Percentiles rank a stretch among this genome's conserved stretches.
phyloP scores from a whole-genome alignment of 2,329 filamentous ascomycete genomes.

The Colletotrichum sp. region DNA sequence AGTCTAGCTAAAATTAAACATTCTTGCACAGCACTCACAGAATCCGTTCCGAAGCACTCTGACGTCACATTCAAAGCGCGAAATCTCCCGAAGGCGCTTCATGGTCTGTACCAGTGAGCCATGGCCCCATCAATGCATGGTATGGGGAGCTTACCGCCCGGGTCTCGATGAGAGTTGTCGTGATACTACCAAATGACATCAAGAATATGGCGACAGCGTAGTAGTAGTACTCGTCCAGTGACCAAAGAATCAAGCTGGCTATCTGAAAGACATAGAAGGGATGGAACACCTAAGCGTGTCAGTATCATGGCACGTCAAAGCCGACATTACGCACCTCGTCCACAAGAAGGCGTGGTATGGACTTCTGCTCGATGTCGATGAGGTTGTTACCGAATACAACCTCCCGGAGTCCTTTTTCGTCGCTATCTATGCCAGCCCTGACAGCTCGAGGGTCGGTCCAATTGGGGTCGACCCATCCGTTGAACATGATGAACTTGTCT shows the following conservation, averaged over 20 bases:
- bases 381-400: slow-evolving; percentile 88
- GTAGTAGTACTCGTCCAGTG: slow-evolving; percentile 95
- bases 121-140: neutral
- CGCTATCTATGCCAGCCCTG: slow-evolving; percentile 81
- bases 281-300: slow-evolving; percentile 75
- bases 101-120: slow-evolving; percentile 67
- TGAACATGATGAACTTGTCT: slow-evolving; percentile 86
- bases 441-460: slow-evolving; percentile 83
- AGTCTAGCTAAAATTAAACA: neutral
- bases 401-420: slow-evolving; percentile 84
- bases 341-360: slow-evolving; percentile 78
- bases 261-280: slow-evolving; percentile 99
- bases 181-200: slow-evolving; percentile 93
- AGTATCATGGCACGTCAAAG: slow-evolving; percentile 19
- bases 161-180: slow-evolving; percentile 88
- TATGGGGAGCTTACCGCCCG: slow-evolving; percentile 63
- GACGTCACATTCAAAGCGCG: slow-evolving; percentile 93
- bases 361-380: slow-evolving; percentile 94
- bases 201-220: slow-evolving; percentile 94
- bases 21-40: slow-evolving; percentile 60
- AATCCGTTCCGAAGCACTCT: slow-evolving; percentile 93
- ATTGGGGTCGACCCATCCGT: slow-evolving; percentile 90
- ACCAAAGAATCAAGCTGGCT: slow-evolving; percentile 93
- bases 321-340: slow-evolving; percentile 70
- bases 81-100: slow-evolving; percentile 88